Evolutionary conservation across 768 basidiomycete genomes (phyloP).

Genomic region (Calocybe gangraenosa): DNA sequence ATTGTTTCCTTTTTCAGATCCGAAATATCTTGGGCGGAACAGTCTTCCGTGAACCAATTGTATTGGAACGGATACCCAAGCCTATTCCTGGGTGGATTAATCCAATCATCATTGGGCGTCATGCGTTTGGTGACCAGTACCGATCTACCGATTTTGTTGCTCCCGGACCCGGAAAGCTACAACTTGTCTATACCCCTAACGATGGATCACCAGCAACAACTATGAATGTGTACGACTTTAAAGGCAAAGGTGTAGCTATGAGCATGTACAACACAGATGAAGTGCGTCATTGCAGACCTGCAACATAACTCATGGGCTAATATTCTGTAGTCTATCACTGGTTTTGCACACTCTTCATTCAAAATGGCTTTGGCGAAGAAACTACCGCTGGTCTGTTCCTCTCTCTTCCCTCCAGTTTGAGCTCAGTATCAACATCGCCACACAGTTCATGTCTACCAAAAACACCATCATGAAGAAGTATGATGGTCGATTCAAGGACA

Average conservation of each 20-base stretch:
- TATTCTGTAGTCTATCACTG: slow-evolving; percentile 67
- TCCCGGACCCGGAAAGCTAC: slow-evolving; percentile 89
- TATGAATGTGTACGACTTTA: slow-evolving; percentile 91
- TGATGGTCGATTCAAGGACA: slow-evolving; percentile 98
- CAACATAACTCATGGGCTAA: neutral
- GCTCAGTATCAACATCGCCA: neutral
- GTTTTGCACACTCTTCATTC: slow-evolving; percentile 97
- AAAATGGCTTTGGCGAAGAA: slow-evolving; percentile 89
- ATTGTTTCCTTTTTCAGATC: slow-evolving; percentile 47
- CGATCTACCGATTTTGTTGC: slow-evolving; percentile 91
- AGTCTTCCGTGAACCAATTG: slow-evolving; percentile 98
- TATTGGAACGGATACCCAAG: slow-evolving; percentile 84
- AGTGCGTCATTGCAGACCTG: slow-evolving; percentile 31
- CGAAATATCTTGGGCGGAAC: slow-evolving; percentile 96
- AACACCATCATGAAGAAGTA: slow-evolving; percentile 98
- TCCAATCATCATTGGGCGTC: slow-evolving; percentile 94
- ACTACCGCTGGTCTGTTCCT: slow-evolving; percentile 56
- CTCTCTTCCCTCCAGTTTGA: neutral
- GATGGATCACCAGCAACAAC: slow-evolving; percentile 65
- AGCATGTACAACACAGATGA: slow-evolving; percentile 99
- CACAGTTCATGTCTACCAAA: slow-evolving; percentile 96
- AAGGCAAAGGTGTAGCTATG: slow-evolving; percentile 89
- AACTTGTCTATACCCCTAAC: slow-evolving; percentile 81
- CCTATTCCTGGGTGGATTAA: slow-evolving; percentile 97
- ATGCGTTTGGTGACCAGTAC: slow-evolving; percentile 98